Percentiles rank a stretch among this genome's conserved stretches.
phyloP scores from a whole-genome alignment of 2,329 filamentous ascomycete species.

The Colletotrichum abscissum region DNA sequence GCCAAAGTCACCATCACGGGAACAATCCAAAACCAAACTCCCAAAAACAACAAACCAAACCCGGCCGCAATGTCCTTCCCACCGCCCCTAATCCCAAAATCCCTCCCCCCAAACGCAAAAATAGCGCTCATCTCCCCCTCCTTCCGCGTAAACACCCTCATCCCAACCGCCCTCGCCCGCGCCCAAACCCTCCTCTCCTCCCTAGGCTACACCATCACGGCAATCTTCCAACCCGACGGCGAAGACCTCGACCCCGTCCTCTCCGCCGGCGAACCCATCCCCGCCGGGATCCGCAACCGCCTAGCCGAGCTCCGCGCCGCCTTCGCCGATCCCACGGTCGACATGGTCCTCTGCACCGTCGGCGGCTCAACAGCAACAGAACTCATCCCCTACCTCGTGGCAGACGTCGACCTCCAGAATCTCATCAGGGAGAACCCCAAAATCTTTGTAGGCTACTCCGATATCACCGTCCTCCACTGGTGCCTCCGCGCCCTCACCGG shows the following conservation, averaged over 20 bases:
- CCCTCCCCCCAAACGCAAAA: constrained; percentile 48
- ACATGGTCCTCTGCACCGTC: constrained; percentile 52
- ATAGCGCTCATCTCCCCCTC: constrained; percentile 55
- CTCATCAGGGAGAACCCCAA: constrained; percentile 50
- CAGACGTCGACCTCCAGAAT: constrained; percentile 47
- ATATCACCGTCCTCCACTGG: constrained; percentile 57
- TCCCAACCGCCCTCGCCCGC: constrained; percentile 44
- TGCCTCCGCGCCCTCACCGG: constrained; percentile 50
- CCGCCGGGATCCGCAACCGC: constrained; percentile 48
- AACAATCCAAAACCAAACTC: background rate
- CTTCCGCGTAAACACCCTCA: constrained; percentile 46
- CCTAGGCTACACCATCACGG: constrained; percentile 48
- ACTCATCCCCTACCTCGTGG: constrained; percentile 50
- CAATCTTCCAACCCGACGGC: constrained; percentile 40
- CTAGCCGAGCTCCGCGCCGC: constrained; percentile 51
- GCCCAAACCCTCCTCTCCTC: constrained; percentile 43
- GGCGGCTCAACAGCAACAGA: constrained; percentile 53
- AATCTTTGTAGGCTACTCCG: constrained; percentile 54
- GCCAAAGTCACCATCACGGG: background rate
- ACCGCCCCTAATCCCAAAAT: constrained; percentile 39
- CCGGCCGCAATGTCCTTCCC: constrained; percentile 6
- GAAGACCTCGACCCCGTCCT: background rate
- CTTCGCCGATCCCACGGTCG: constrained; percentile 48
- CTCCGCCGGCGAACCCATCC: constrained; percentile 43
- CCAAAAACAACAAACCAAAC: background rate